Base-by-base conservation (phyloP, 441 rosid species). In the Erodium texanum region DNA sequence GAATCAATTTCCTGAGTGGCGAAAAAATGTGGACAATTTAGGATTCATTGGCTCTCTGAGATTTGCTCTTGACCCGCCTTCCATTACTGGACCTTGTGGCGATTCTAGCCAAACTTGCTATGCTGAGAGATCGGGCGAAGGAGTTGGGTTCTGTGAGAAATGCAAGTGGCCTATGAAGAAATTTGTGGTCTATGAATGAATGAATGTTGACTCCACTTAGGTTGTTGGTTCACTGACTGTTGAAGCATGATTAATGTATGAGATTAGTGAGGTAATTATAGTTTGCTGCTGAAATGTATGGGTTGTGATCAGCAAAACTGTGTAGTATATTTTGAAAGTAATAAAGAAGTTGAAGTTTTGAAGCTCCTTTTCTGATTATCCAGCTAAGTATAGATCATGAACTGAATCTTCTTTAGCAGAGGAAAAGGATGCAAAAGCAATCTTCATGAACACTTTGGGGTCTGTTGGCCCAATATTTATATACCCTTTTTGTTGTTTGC, bases 101-200 rank as follows among this genome's bases (percentile, higher is more conserved):
- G 82, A 80, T 62, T 78, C 82, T 36, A 64, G 66, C 18, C 75
- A 75, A 22, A n/a, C 78, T 58, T 86, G 85, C 27, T 89, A 75
- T 66, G 79, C 74, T 7, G 83, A 82, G 71, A 80, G 74, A 50
- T 64, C 69, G 66, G 48, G 18, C 9, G 73, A 45, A 72, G 81
- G 71, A 66, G 66, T 29, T 66, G 79, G 69, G 23, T 71, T 76
- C 41, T 92, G 98, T 70, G 78, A 69, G 23, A 84, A 82, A 68
- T 92, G 98, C 72, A 86, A 78, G 74, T 77, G 78, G 74, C 85
- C 77, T 24, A 78, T 83, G 92, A 81, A 87, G 81, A 77, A 56
- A 74, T 88, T 78, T 50, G 62, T 86, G 16, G 74, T 79, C 4
- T 92, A 82, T 72, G 77, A 86, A 68, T 85, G 75, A 32, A 62